Evolutionary conservation across 1,139 yeast species (phyloP).

Genomic region (Sugiyamaella pinicola): DNA sequence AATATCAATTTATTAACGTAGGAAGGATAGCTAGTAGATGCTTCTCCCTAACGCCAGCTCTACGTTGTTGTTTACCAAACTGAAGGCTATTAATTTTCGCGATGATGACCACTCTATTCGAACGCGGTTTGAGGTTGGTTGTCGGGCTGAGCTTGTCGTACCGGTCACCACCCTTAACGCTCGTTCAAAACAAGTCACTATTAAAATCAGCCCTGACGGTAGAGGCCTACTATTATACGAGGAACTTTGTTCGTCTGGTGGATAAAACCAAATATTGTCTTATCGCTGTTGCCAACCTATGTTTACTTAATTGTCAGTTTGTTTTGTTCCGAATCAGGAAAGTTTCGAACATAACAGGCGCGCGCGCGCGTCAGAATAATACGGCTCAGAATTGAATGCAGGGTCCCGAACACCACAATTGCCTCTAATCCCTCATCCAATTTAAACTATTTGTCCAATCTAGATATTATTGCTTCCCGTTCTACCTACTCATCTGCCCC

Average conservation of each 20-base stretch:
- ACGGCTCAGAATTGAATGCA: too few species aligned
- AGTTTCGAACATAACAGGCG: background rate
- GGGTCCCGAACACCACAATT: too few species aligned
- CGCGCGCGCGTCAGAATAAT: slow-evolving; percentile 15
- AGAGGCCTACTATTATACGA: background rate
- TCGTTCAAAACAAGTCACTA: background rate
- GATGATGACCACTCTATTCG: too few species aligned
- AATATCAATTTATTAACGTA: background rate
- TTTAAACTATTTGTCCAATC: too few species aligned
- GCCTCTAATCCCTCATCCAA: too few species aligned
- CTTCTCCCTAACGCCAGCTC: too few species aligned
- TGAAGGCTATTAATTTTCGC: background rate
- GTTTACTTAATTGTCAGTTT: slow-evolving; percentile 3
- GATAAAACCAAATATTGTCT: too few species aligned
- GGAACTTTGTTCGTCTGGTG: background rate
- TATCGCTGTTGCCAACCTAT: background rate
- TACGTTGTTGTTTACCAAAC: too few species aligned
- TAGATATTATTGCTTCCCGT: too few species aligned
- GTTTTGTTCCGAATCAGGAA: slow-evolving; percentile 16
- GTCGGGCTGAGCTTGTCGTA: background rate
- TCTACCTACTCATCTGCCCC: too few species aligned
- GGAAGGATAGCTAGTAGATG: too few species aligned
- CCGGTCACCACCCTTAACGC: background rate
- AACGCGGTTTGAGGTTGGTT: background rate
- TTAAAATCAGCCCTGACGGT: background rate